Conservation (phyloP, 805 yeast species). For the Peterozyma xylosa region DNA sequence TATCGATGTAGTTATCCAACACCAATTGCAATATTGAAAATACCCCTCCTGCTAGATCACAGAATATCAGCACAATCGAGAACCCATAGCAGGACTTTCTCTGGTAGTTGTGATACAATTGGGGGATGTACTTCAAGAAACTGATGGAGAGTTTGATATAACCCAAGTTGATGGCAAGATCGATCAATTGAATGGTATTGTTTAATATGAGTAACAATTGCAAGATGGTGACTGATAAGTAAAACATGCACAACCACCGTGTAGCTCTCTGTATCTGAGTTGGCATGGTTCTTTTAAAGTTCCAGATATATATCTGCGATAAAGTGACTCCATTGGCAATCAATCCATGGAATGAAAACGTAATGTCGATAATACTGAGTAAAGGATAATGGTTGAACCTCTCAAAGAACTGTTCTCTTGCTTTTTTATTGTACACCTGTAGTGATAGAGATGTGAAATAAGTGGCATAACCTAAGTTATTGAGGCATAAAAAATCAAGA, state of each 20-base stretch:
- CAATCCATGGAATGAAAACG: constrained; percentile 41
- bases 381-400: constrained; percentile 30
- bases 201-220: constrained; percentile 9
- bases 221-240: constrained; percentile 10
- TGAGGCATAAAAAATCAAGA: constrained; percentile 36
- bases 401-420: constrained; percentile 21
- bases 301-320: constrained; percentile 28
- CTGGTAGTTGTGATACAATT: constrained; percentile 30
- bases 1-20: constrained; percentile 27
- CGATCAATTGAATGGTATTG: constrained; percentile 19
- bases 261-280: constrained; percentile 19
- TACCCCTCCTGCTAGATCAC: constrained; percentile 35
- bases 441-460: constrained; percentile 32
- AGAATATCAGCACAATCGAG: constrained; percentile 28
- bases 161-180: constrained; percentile 32
- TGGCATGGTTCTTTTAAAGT: constrained; percentile 21
- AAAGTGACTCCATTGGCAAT: constrained; percentile 28
- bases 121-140: constrained; percentile 43
- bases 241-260: constrained; percentile 9
- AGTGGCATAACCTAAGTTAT: constrained; percentile 39
- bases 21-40: constrained; percentile 31
- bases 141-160: constrained; percentile 36
- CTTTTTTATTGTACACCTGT: constrained; percentile 29
- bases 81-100: constrained; percentile 39
- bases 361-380: constrained; percentile 34